Conservation (phyloP, 495 filamentous ascomycete species). For the Aspergillus baeticus region DNA sequence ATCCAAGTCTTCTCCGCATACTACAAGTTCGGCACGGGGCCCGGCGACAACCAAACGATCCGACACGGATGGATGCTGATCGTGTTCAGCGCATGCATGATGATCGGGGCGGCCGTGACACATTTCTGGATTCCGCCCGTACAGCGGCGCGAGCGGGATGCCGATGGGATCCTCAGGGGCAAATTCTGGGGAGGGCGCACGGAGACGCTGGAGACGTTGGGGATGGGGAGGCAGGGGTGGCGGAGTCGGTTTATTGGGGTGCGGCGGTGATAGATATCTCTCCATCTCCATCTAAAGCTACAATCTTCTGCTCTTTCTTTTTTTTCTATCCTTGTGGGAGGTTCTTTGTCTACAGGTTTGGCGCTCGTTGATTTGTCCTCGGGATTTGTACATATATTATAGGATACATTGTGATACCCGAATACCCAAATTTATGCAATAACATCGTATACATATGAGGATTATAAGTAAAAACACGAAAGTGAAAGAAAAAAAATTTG, state of each 20-base stretch:
- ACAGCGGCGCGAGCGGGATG: constrained; percentile 28
- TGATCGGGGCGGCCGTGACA: constrained; percentile 44
- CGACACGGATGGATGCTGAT: constrained; percentile 45
- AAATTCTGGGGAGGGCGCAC: constrained; percentile 40
- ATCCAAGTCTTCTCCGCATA: constrained; percentile 52
- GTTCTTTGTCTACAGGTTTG: no score
- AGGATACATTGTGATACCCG: no score
- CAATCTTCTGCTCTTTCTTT: no score
- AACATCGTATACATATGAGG: no score
- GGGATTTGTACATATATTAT: no score
- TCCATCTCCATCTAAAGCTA: no score
- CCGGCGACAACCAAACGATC: constrained; percentile 30
- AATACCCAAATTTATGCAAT: no score
- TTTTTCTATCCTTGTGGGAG: no score
- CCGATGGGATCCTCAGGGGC: no score
- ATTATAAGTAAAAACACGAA: no score
- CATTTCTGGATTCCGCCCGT: constrained; percentile 45
- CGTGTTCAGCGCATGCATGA: constrained; percentile 47
- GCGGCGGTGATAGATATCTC: constrained; percentile 8
- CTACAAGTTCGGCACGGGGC: constrained; percentile 38
- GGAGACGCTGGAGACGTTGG: constrained; percentile 42
- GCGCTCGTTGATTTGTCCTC: no score
- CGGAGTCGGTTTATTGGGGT: constrained; percentile 35
- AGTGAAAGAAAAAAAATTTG: no score
- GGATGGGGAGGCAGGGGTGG: constrained; percentile 36